These are phyloP conservation scores for Penstemon davidsonii DNA, from an alignment of 257 asterid genomes.

Conservation along the genomic window DNA sequence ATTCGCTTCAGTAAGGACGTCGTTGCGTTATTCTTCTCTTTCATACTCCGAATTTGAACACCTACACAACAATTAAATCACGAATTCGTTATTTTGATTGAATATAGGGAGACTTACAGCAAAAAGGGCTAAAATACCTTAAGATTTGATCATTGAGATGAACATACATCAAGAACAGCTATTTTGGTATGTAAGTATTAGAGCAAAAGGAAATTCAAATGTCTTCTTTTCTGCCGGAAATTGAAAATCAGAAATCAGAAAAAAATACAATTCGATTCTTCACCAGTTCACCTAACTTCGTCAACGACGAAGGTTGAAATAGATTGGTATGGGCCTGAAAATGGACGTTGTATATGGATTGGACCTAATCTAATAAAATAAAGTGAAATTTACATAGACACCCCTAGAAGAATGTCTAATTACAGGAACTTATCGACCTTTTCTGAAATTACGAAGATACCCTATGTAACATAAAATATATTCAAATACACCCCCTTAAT, in stretches of 20 bases:
- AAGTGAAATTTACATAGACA: too few relatives aligned
- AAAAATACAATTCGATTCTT: conserved; percentile 15
- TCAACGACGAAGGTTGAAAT: too few relatives aligned
- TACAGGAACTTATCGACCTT: too few relatives aligned
- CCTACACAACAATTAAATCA: conserved; percentile 29
- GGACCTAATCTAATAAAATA: too few relatives aligned
- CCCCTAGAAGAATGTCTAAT: too few relatives aligned
- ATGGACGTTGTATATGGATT: too few relatives aligned
- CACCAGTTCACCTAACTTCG: conserved; percentile 23
- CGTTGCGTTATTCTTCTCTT: conserved; percentile 62
- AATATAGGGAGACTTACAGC: neutral
- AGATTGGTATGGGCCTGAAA: too few relatives aligned
- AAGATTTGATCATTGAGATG: conserved; percentile 24
- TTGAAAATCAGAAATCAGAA: conserved; percentile 22
- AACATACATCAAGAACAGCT: neutral
- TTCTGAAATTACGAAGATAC: too few relatives aligned
- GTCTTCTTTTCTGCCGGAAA: neutral
- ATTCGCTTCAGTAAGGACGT: conserved; percentile 60
- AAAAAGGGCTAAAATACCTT: conserved; percentile 15
- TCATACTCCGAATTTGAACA: conserved; percentile 53
- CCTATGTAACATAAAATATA: too few relatives aligned
- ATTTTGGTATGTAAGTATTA: too few relatives aligned
- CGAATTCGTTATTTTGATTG: conserved; percentile 21
- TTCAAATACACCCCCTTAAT: too few relatives aligned
- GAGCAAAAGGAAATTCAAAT: neutral